Percentiles rank a stretch among this genome's conserved stretches.
phyloP scores from a whole-genome alignment of 208 protist genomes.

The Wallacemonas rigidus region DNA sequence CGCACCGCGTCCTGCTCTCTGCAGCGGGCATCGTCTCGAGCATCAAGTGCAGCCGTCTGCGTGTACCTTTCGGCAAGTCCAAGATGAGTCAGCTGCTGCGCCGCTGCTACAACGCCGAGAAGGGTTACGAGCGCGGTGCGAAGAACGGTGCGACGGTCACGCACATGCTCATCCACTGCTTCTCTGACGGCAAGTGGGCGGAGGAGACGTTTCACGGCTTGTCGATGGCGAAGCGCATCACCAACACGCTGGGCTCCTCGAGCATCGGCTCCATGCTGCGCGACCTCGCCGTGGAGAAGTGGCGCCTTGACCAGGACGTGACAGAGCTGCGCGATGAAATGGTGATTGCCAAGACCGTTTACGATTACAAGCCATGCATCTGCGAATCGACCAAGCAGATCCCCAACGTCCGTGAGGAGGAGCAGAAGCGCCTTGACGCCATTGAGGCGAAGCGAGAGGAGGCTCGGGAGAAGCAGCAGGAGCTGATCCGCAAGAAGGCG shows the following conservation, averaged over 20 bases:
- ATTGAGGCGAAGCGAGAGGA: constrained; percentile 84
- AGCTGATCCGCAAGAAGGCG: constrained; percentile 60
- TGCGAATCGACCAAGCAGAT: constrained; percentile 81
- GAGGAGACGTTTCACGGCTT: constrained; percentile 90
- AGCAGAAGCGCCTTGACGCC: constrained; percentile 73
- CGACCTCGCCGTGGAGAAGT: constrained; percentile 90
- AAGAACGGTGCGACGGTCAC: constrained; percentile 80
- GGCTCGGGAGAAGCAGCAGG: constrained; percentile 74
- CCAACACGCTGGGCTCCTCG: constrained; percentile 77
- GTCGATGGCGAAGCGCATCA: constrained; percentile 81
- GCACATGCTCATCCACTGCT: constrained; percentile 83
- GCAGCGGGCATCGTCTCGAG: constrained; percentile 85
- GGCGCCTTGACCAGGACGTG: constrained; percentile 91
- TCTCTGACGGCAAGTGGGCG: constrained; percentile 76
- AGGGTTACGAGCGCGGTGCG: constrained; percentile 68
- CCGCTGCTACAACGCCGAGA: constrained; percentile 90
- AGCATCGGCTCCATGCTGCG: constrained; percentile 85
- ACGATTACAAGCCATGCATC: constrained; percentile 92
- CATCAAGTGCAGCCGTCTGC: constrained; percentile 90
- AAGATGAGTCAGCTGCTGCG: constrained; percentile 90
- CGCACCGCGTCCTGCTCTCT: constrained; percentile 73
- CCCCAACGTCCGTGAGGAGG: constrained; percentile 89
- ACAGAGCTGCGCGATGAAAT: constrained; percentile 89
- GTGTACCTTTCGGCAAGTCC: constrained; percentile 93
- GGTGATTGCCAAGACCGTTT: constrained; percentile 76